phyloP scores from a whole-genome alignment of 202 grass and related monocot genomes.

The Musa balbisiana region DNA sequence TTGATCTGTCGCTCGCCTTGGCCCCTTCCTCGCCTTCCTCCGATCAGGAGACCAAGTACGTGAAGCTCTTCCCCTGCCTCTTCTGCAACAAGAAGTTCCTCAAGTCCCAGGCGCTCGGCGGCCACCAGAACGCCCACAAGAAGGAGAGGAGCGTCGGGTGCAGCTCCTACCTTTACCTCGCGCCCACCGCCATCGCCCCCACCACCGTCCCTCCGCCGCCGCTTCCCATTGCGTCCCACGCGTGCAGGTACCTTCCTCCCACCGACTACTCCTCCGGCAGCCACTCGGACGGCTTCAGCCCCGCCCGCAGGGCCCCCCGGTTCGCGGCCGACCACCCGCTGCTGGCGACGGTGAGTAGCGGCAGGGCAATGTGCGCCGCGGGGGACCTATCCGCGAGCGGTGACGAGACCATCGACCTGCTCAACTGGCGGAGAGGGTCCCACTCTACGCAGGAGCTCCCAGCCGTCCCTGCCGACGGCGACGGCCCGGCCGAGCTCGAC shows the following conservation, averaged over 20 bases:
- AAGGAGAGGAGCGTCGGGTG: conserved; percentile 22
- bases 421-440: conserved; percentile 22
- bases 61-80: conserved; percentile 21
- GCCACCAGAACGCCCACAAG: conserved; percentile 28
- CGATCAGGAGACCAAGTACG: conserved; percentile 7
- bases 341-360: conserved; percentile 13
- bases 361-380: conserved; percentile 9
- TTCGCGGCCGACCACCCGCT: conserved; percentile 5
- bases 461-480: background rate
- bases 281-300: background rate
- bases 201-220: background rate
- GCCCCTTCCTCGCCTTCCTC: background rate
- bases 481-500: background rate
- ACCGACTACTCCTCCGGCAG: background rate
- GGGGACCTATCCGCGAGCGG: conserved; percentile 9
- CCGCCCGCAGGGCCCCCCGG: background rate
- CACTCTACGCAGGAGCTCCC: background rate
- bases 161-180: conserved; percentile 18
- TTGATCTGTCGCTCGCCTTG: conserved; percentile 13
- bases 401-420: conserved; percentile 19
- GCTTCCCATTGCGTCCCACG: conserved; percentile 13
- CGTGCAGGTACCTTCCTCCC: background rate
- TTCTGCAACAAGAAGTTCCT: conserved; percentile 27
- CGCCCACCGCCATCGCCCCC: background rate
- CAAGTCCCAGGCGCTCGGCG: conserved; percentile 25